Base-by-base conservation (phyloP, 164 flowering plant genomes). In the Aristolochia californica region DNA sequence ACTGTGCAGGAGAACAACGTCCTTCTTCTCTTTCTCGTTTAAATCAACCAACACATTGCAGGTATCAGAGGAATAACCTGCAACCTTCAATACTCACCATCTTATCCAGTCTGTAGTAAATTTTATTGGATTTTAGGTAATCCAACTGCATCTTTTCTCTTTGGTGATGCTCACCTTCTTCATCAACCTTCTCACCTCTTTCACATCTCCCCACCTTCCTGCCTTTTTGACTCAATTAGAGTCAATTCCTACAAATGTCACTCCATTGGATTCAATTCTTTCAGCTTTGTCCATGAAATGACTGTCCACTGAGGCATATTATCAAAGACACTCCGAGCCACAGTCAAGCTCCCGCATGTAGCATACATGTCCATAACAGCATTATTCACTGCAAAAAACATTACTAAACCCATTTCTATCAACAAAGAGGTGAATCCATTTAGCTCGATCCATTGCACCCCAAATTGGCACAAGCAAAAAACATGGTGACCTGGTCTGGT, bases 281-380 rank as follows among this genome's bases (percentile, higher is more conserved):
- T 68, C 66, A 68, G 83, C 45, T 64, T 74, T 76, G 84, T 87
- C 91, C 94, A 91, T 56, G 89, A 75, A 61, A 87, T 78, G 45
- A 90, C 88, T 69, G 85, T 81, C 64, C 75, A 85, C 45, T 43
- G 56, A 44, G 63, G 59, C 88, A 90, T 83, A 34, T 61, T 72
- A 51, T 73, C 61, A 66, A 87, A 85, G 28, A 87, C 81, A 21
- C 25, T 59, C 51, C 69, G 67, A 28, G 96, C 90, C 25, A 57
- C 61, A 4, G 66, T 80, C 60, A 86, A 67, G 72, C 72, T 65
- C 58, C 97, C 97, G 67, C 94, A 87, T 70, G 87, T 91, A 18
- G 83, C 82, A 60, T 85, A 85, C 96, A 87, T 91, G 71, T 81
- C 91, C 60, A 91, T 78, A 23, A 91, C 80, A 28, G 89, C 94